Evolutionary conservation across 2,329 filamentous ascomycete genomes (phyloP), one percentile per base, ranked within the genome.

Genomic region (Pseudogymnoascus sp.): DNA sequence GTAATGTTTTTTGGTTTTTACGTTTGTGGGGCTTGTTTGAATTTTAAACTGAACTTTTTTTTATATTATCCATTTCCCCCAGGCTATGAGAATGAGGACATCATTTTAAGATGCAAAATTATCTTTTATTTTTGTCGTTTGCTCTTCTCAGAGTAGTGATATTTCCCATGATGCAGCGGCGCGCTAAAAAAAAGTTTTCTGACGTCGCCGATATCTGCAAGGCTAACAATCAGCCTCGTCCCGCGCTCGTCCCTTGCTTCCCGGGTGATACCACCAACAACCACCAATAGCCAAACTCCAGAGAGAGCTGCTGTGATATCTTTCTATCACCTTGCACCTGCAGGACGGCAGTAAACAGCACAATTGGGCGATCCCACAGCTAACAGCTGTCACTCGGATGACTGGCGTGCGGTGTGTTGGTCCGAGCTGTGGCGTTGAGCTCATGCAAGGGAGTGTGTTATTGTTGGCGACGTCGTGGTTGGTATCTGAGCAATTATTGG

Each of bases 181-280:
- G 28, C 9, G 11, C 49, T 56, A 56, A 56, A 34, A 56, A 56
- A 56, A 56, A 56, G 49, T 56, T 56, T 49, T 56, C 49, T 56
- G 49, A 56, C 49, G 49, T 56, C 49, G 49, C 28, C 49, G 5
- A 14, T 12, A 56, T 56, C 12, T 56, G 49, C 49, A 56, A 56
- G 49, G 49, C 49, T 56, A 11, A 21, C n/a, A 1, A 34, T 7
- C 28, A 56, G 49, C 49, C 49, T 56, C 18, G 49, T 18, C 5
- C 8, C n/a, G 9, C 28, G 18, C n/a, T 8, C 16, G 23, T 53
- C 25, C 49, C 28, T 34, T 56, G 28, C 25, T 56, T 18, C 6
- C 8, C 8, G 8, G 43, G 28, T 4, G 46, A 23, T 8, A 11
- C 7, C 8, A 56, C n/a, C 14, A 34, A 7, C 28, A 56, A 34